phyloP scores from a whole-genome alignment of 768 basidiomycete genomes.

The Amanita muscaria region DNA sequence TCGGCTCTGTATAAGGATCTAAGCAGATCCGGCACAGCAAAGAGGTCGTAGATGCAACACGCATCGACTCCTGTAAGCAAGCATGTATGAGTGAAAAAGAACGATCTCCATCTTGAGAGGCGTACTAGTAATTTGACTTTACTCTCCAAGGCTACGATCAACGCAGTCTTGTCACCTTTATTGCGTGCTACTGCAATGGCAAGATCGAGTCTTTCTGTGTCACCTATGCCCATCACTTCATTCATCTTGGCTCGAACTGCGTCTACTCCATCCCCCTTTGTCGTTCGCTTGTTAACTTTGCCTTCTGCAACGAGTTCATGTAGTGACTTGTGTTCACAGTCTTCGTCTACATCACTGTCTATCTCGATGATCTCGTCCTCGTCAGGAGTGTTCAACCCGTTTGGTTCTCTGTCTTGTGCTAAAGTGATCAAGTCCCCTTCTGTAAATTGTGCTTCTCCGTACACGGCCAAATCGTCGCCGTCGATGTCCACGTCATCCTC shows the following conservation, averaged over 20 bases:
- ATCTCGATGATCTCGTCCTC: constrained; percentile 33
- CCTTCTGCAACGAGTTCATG: constrained; percentile 48
- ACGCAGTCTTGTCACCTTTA: constrained; percentile 36
- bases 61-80: constrained; percentile 36
- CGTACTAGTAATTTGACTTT: constrained; percentile 52
- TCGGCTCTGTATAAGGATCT: constrained; percentile 70
- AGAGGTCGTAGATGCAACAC: constrained; percentile 32
- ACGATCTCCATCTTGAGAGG: constrained; percentile 4
- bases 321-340: constrained; percentile 29
- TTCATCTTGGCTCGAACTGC: constrained; percentile 26
- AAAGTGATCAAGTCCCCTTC: constrained; percentile 56
- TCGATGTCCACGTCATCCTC: constrained; percentile 80
- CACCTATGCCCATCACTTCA: constrained; percentile 32
- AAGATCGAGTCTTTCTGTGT: constrained; percentile 37
- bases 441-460: constrained; percentile 68
- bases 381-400: constrained; percentile 23
- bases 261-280: constrained; percentile 3
- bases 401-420: constrained; percentile 12
- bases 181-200: constrained; percentile 42
- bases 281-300: constrained; percentile 25
- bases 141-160: constrained; percentile 49
- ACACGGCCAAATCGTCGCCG: constrained; percentile 60
- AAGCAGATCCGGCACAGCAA: constrained; percentile 70
- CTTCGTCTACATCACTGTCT: constrained; percentile 29
- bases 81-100: constrained; percentile 1